phyloP scores from a whole-genome alignment of 768 basidiomycete genomes.

The Mycena maculata region DNA sequence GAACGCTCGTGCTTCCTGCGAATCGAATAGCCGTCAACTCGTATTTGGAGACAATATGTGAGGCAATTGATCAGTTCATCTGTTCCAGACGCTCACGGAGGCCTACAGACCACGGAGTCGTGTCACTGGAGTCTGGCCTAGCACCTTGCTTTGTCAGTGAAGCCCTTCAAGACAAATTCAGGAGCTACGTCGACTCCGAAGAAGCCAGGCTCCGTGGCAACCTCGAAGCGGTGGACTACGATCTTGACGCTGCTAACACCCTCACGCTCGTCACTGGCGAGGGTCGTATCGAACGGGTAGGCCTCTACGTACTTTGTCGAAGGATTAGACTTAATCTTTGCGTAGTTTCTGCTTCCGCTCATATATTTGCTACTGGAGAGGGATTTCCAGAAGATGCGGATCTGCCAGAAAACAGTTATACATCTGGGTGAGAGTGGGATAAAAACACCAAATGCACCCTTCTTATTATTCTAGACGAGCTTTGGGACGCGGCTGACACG shows the following conservation, averaged over 20 bases:
- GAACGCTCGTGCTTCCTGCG: constrained; percentile 35
- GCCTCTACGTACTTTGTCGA: neutral
- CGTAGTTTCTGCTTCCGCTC: constrained; percentile 46
- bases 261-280: constrained; percentile 44
- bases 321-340: neutral
- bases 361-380: constrained; percentile 46
- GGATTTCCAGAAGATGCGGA: constrained; percentile 38
- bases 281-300: constrained; percentile 47
- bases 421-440: no score
- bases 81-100: no score
- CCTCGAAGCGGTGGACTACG: constrained; percentile 42
- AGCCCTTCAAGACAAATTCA: constrained; percentile 39
- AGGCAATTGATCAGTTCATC: no score
- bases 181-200: constrained; percentile 37
- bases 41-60: constrained; percentile 40
- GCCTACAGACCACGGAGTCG: no score
- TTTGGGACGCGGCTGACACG: constrained; percentile 40
- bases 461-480: no score
- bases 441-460: no score
- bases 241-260: constrained; percentile 44
- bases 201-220: constrained; percentile 40
- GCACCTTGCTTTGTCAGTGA: constrained; percentile 35
- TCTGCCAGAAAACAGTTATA: constrained; percentile 41
- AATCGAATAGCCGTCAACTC: constrained; percentile 40
- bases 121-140: constrained; percentile 31